phyloP scores from a whole-genome alignment of 1,139 yeast genomes.

The Lodderomyces margitis region DNA sequence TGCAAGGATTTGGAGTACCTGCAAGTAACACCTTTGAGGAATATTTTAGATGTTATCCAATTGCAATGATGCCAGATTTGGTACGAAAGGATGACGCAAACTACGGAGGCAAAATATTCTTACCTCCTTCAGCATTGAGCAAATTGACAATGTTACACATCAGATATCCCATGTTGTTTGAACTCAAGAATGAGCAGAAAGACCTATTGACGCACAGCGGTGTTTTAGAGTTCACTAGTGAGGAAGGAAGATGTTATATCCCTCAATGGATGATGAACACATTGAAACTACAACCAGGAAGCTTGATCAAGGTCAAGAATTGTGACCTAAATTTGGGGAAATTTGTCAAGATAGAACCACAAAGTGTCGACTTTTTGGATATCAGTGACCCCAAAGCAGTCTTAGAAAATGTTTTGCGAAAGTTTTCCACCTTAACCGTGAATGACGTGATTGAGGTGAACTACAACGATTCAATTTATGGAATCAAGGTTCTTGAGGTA shows the following conservation, averaged over 20 bases:
- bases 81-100: conserved; percentile 79
- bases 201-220: conserved; percentile 76
- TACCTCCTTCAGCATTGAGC: conserved; percentile 91
- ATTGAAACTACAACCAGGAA: conserved; percentile 70
- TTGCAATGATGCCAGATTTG: conserved; percentile 85
- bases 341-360: conserved; percentile 94
- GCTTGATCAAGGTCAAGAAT: conserved; percentile 68
- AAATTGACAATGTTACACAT: conserved; percentile 83
- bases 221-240: conserved; percentile 93
- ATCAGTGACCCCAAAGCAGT: conserved; percentile 97
- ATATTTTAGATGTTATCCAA: conserved; percentile 88
- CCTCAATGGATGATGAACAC: conserved; percentile 98
- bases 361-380: conserved; percentile 87
- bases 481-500: conserved; percentile 82
- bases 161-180: conserved; percentile 94
- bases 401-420: conserved; percentile 83
- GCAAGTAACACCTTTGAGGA: conserved; percentile 57
- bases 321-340: conserved; percentile 83
- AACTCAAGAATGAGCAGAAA: conserved; percentile 66
- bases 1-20: conserved; percentile 24
- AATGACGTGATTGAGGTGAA: conserved; percentile 82
- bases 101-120: conserved; percentile 93
- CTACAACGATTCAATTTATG: conserved; percentile 77
- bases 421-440: conserved; percentile 84
- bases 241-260: conserved; percentile 90